Base-by-base conservation (phyloP, 1,284 basidiomycete species). In the Puccinia brachypodii region DNA sequence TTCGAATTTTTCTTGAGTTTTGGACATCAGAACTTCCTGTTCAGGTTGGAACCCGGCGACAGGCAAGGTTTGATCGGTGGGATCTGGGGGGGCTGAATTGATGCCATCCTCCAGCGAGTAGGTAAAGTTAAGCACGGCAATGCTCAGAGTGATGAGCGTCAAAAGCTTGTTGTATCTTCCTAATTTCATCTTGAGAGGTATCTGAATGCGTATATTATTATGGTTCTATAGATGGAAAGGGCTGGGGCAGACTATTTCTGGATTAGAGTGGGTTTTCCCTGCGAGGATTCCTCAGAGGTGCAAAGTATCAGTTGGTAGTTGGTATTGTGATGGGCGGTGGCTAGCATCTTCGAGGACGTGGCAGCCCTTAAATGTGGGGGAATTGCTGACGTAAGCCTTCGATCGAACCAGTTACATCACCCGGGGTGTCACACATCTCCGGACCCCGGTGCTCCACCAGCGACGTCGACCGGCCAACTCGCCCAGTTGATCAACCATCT, bases 1-100 rank as follows among this genome's bases (percentile, higher is more conserved):
- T 74, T 81, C 78, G 25, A 81, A 81, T 28, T 81, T 81, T 74
- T 81, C 38, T 40, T 81, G 56, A 73, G 16, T 81, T 44, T 74
- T 47, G 28, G 78, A 31, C 78, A 81, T 74, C 4, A 81, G 56
- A n/a, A 81, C 56, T 64, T 81, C 69, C 53, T 81, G 78, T 31
- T 81, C 78, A 33, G 78, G 78, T 66, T 74, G 31, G 31, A 81
- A 58, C 19, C 69, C 78, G 31, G 71, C 56, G 25, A 73, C 60
- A 11, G 78, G 78, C 13, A 81, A 42, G 22, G 42, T 14, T 72
- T 53, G 50, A 58, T 75, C 50, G 40, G 4, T 53, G 16, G 42
- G 7, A 53, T 78, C 76, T 42, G 42, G 42, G 3, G 53, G 14
- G 36, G 33, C 22, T 62, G 64, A 66, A 22, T 44, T 68, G 38